Evolutionary conservation across 2,329 filamentous ascomycete genomes (phyloP).

Genomic region (Fusarium falciforme): DNA sequence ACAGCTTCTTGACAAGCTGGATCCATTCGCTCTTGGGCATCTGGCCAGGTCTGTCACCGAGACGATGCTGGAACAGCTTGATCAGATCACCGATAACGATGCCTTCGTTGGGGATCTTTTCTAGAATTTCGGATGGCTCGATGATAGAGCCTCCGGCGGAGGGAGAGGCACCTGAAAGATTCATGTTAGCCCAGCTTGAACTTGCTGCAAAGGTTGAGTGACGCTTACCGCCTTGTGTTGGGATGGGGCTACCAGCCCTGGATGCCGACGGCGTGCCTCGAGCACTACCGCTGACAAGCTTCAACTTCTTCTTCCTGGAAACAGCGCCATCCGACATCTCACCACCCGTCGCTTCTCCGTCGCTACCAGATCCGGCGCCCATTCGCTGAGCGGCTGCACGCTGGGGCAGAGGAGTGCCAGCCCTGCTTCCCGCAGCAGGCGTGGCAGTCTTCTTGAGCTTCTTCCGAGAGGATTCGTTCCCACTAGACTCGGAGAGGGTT

Average conservation of each 20-base stretch:
- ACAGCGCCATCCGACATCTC: conserved; percentile 70
- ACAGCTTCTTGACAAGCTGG: conserved; percentile 66
- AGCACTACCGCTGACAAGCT: conserved; percentile 60
- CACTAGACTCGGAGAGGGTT: conserved; percentile 89
- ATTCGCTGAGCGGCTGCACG: conserved; percentile 53
- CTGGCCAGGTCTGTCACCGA: conserved; percentile 63
- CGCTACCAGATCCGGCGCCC: conserved; percentile 72
- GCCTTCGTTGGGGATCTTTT: conserved; percentile 64
- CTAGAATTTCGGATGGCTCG: conserved; percentile 65
- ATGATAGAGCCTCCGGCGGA: conserved; percentile 52
- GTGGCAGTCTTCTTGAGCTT: conserved; percentile 73
- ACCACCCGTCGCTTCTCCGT: conserved; percentile 77
- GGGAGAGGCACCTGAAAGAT: conserved; percentile 47
- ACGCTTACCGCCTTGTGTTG: conserved; percentile 54
- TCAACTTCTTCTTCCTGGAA: conserved; percentile 66
- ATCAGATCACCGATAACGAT: conserved; percentile 67
- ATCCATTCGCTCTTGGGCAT: conserved; percentile 69
- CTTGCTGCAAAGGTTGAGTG: neutral
- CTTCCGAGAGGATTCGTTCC: conserved; percentile 88
- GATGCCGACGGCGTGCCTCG: conserved; percentile 68
- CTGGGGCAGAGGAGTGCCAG: conserved; percentile 64
- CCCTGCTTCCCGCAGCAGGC: conserved; percentile 63
- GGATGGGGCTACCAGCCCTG: conserved; percentile 69
- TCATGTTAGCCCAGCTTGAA: conserved; percentile 17
- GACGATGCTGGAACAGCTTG: conserved; percentile 63